Conservation (phyloP, 441 rosid genomes). For the Gossypium aridum region DNA sequence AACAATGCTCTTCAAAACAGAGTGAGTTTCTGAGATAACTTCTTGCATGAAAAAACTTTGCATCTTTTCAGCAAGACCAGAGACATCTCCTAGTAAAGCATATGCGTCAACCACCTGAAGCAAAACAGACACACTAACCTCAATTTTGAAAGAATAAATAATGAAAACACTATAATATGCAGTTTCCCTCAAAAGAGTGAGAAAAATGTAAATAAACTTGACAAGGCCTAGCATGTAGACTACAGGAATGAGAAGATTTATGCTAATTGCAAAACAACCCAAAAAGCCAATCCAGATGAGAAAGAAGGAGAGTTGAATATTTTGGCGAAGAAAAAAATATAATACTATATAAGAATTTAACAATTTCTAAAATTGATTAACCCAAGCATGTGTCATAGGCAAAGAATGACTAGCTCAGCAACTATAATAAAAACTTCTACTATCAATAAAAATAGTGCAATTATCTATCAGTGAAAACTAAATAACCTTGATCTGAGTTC, state of each 20-base stretch:
- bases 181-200: not conserved
- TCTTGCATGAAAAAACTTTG: constrained; percentile 46
- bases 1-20: constrained; percentile 59
- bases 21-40: constrained; percentile 50
- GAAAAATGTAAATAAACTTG: not conserved
- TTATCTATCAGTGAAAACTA: not conserved
- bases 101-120: constrained; percentile 90
- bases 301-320: not conserved
- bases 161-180: constrained; percentile 9
- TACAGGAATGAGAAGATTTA: not conserved
- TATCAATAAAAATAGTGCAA: not conserved
- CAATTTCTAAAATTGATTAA: not conserved
- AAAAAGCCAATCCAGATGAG: not conserved
- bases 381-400: not conserved
- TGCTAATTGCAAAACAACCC: not conserved
- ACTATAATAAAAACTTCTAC: not conserved
- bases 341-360: not conserved
- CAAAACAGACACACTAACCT: constrained; percentile 13
- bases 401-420: not conserved
- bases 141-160: not conserved
- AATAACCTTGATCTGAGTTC: not conserved
- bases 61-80: constrained; percentile 96
- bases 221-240: not conserved
- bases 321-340: not conserved
- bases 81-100: constrained; percentile 92